Percentiles rank a stretch among this genome's conserved stretches.
Evolutionary conservation across 257 asterid species (phyloP).

Genomic region (Jaltomata sinuosa): DNA sequence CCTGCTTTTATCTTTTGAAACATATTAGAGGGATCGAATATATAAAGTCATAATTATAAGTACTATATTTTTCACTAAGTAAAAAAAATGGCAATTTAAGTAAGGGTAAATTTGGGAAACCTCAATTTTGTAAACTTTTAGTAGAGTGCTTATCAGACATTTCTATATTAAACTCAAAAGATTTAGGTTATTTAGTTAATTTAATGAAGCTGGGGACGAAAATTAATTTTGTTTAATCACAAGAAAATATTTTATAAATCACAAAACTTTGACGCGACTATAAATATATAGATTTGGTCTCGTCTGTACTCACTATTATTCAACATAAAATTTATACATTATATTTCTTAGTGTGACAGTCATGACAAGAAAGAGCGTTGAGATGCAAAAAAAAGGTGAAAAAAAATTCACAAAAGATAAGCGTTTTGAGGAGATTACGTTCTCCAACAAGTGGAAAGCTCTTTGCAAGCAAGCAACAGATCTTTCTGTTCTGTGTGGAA

Average conservation of each 20-base stretch:
- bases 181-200: background rate
- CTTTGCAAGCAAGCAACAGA: background rate
- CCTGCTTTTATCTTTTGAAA: background rate
- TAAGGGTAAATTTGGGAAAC: background rate
- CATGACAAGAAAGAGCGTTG: background rate
- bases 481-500: background rate
- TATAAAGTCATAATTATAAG: background rate
- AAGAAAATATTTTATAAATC: background rate
- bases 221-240: background rate
- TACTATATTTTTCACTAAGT: background rate
- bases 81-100: background rate
- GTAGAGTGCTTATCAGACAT: background rate
- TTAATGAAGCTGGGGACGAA: background rate
- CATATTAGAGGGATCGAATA: background rate
- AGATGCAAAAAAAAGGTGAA: background rate
- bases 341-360: background rate
- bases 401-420: background rate
- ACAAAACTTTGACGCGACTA: background rate
- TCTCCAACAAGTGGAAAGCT: background rate
- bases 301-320: background rate
- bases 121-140: background rate
- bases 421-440: background rate
- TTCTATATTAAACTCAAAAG: background rate
- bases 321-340: background rate
- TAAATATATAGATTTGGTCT: background rate